phyloP scores from a whole-genome alignment of 2,329 filamentous ascomycete genomes.

The Trichoderma sp. region DNA sequence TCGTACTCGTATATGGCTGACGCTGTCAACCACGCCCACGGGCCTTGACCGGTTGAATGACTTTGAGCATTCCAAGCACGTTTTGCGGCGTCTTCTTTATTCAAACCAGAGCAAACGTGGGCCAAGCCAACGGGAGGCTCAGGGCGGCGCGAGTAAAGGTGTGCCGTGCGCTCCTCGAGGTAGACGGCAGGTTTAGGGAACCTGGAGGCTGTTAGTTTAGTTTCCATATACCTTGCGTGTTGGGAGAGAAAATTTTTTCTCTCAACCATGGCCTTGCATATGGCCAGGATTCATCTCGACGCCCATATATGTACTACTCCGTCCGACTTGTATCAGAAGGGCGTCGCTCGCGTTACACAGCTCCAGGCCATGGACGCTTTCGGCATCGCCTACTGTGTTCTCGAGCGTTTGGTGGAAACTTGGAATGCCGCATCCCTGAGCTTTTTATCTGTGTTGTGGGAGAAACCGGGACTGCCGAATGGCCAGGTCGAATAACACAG shows the following conservation, averaged over 20 bases:
- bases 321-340: background rate
- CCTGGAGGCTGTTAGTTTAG: background rate
- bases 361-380: conserved; percentile 1
- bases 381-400: conserved; percentile 2
- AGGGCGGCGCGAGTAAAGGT: background rate
- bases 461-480: conserved; percentile 11
- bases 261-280: background rate
- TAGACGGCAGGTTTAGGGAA: background rate
- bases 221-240: background rate
- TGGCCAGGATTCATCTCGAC: background rate
- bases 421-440: background rate
- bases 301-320: background rate
- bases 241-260: background rate
- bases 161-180: background rate
- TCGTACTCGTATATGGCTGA: background rate
- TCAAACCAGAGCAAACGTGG: background rate
- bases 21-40: background rate
- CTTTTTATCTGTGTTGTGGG: background rate
- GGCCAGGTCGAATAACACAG: background rate
- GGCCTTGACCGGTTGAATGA: background rate
- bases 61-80: background rate
- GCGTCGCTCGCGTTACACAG: conserved; percentile 4
- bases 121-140: background rate
- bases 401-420: background rate
- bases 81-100: background rate